Evolutionary conservation across 768 basidiomycete genomes (phyloP).

Genomic region (Leccinum subtestaceum): DNA sequence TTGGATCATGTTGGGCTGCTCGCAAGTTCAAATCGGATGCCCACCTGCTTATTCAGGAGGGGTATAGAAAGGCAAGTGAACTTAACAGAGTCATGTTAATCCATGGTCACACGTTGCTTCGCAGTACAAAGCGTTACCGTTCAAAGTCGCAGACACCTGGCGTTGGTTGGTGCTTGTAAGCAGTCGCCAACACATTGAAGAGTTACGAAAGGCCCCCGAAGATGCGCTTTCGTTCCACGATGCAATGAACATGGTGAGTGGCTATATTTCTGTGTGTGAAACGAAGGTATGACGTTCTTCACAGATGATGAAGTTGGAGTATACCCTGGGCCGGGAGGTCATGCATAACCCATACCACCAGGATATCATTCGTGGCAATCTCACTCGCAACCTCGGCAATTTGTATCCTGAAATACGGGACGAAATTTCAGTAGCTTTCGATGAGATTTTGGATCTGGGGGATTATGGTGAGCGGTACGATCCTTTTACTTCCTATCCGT

Average conservation of each 20-base stretch:
- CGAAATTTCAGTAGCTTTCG: no score
- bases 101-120: neutral
- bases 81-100: neutral
- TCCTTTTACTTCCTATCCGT: neutral
- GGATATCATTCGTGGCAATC: conserved; percentile 25
- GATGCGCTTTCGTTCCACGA: conserved; percentile 36
- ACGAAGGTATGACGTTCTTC: neutral
- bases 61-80: conserved; percentile 31
- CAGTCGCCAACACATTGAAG: neutral
- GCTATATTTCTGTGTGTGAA: neutral
- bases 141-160: neutral
- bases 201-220: conserved; percentile 38
- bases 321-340: conserved; percentile 34
- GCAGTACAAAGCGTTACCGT: neutral
- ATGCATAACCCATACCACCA: conserved; percentile 35
- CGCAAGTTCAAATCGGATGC: conserved; percentile 20
- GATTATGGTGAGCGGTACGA: neutral
- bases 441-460: neutral
- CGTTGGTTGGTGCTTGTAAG: neutral
- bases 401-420: no score
- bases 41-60: conserved; percentile 29
- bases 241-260: conserved; percentile 29
- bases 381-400: conserved; percentile 36
- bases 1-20: conserved; percentile 29
- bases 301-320: conserved; percentile 37